Evolutionary conservation across 257 asterid genomes (phyloP).

Genomic region (Prunella vulgaris): DNA sequence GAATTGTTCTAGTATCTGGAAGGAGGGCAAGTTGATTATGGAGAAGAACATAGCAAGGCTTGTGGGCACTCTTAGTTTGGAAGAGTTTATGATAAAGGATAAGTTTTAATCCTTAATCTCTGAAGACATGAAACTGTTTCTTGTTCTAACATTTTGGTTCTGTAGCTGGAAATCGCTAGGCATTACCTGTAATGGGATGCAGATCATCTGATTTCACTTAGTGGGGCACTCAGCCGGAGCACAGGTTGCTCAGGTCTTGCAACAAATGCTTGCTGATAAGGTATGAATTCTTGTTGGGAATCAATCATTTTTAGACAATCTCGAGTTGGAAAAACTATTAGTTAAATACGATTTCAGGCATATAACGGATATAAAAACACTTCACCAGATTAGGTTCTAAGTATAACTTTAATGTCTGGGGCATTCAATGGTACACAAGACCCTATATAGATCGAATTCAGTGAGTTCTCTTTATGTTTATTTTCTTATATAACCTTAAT

Average conservation of each 20-base stretch:
- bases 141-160: not conserved
- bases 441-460: conserved; percentile 89
- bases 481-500: not conserved
- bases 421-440: conserved; percentile 96
- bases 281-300: conserved; percentile 23
- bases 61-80: too few species aligned
- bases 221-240: conserved; percentile 99
- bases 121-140: not conserved
- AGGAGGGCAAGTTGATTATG: conserved; percentile 94
- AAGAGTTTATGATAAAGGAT: conserved; percentile 35
- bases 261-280: conserved; percentile 98
- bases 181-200: conserved; percentile 96
- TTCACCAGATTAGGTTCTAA: conserved; percentile 76
- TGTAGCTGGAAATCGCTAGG: conserved; percentile 39
- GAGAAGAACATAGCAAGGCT: conserved; percentile 88
- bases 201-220: conserved; percentile 86
- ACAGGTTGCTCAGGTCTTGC: conserved; percentile 85
- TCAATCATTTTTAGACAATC: not conserved
- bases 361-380: conserved; percentile 68
- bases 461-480: conserved; percentile 37
- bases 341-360: conserved; percentile 42
- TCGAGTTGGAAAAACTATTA: not conserved
- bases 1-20: conserved; percentile 89
- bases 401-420: conserved; percentile 89
- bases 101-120: conserved; percentile 4